Base-by-base conservation (phyloP, 352 stramenopile genomes). In the Globisporangium canariense region DNA sequence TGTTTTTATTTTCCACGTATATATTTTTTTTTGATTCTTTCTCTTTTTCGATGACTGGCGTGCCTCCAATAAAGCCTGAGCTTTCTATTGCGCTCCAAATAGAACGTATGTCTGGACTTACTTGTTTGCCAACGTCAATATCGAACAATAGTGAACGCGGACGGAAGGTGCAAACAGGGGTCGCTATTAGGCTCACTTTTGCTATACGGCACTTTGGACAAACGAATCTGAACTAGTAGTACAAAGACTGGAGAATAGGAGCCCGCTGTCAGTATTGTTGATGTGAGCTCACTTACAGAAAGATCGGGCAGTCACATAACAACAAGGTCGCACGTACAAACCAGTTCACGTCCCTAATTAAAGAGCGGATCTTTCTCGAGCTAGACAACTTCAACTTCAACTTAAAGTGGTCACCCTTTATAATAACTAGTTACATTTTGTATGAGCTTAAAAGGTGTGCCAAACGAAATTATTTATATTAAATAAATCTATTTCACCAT, bases 31-130 rank as follows among this genome's bases (percentile, higher is more conserved):
- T 46, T 46, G 40, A 13, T 46, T 46, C 11, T 13, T 40, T 57
- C 25, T 58, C 28, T 58, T 43, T 58, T 34, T 58, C 28, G 5
- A 11, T 5, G 10, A 11, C 52, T 58, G 52, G 32, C 52, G 52
- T 58, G 52, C 52, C 43, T 57, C 51, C 7, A 8, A 36, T 36
- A 36, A 8, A 36, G 32, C 32, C 32, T 8, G 32, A 36, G 25
- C 50, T 28, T 58, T 38, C 51, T 43, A 58, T 40, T 46, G 32
- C 7, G 38, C 34, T 46, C 40, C 40, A 46, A 46, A 46, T 46
- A 46, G 41, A 47, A 47, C 14, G 40, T 7, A 1, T 22, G 41
- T 6, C 41, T 47, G 18, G 11, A 47, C 14, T n/a, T 16, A 38
- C n/a, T 14, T 18, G 3, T 46, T 47, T 47, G 41, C 41, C 41